Percentiles rank a stretch among this genome's conserved stretches.
phyloP scores from a whole-genome alignment of 805 yeast genomes.

The Metschnikowia peoriensis region DNA sequence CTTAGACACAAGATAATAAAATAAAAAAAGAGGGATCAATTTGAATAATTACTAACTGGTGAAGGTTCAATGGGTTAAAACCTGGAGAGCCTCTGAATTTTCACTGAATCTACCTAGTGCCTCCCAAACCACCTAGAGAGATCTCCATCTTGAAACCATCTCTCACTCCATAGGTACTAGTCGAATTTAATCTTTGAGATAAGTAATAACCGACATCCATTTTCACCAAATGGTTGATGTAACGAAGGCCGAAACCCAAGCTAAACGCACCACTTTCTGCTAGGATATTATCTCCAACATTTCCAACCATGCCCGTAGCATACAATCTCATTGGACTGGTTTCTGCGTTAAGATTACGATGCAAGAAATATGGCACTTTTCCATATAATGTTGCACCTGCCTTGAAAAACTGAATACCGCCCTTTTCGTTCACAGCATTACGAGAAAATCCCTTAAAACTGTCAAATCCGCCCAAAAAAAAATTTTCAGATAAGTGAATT shows the following conservation, averaged over 20 bases:
- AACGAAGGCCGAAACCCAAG: conserved; percentile 38
- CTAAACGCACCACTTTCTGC: conserved; percentile 25
- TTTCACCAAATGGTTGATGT: conserved; percentile 40
- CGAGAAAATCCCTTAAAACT: conserved; percentile 68
- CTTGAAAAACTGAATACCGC: conserved; percentile 64
- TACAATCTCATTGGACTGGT: conserved; percentile 49
- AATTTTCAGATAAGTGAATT: conserved; percentile 72
- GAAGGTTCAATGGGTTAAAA: too few species aligned
- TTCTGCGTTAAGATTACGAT: conserved; percentile 19
- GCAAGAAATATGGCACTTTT: conserved; percentile 50
- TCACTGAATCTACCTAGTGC: neutral
- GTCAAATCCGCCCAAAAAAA: conserved; percentile 77
- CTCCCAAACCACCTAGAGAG: conserved; percentile 34
- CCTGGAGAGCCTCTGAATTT: too few species aligned
- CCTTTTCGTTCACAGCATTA: conserved; percentile 70
- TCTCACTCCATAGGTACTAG: conserved; percentile 26
- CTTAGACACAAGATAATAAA: too few species aligned
- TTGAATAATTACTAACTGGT: too few species aligned
- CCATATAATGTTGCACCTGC: conserved; percentile 59
- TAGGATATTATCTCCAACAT: conserved; percentile 36
- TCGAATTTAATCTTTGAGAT: conserved; percentile 24
- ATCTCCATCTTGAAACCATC: conserved; percentile 40
- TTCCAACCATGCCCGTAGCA: conserved; percentile 65
- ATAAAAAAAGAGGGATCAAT: too few species aligned
- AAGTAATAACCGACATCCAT: conserved; percentile 41